Percentiles rank a stretch among this genome's conserved stretches.
Conservation (phyloP, 257 asterid species). For the Ballota nigra region DNA sequence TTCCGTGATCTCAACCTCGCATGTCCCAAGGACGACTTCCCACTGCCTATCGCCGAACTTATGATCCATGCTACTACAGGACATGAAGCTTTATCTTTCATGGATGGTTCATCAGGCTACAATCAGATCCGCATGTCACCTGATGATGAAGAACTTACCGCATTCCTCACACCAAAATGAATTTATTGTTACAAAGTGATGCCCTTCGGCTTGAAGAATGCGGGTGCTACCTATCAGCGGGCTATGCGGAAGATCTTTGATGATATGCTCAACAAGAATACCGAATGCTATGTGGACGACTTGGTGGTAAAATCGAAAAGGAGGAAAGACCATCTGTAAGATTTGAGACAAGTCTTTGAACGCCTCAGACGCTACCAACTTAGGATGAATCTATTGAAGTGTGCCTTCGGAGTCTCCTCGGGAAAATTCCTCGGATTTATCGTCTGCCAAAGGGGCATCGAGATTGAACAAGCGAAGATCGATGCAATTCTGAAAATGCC, state of each 20-base stretch:
- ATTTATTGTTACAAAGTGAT: neutral
- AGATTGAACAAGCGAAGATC: neutral
- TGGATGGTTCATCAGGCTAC: no score
- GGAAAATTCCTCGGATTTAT: neutral
- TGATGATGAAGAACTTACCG: no score
- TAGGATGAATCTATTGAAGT: neutral
- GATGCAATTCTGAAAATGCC: neutral
- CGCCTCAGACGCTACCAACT: neutral
- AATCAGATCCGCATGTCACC: no score
- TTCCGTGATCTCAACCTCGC: neutral
- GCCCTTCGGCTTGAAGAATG: neutral
- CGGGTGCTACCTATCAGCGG: neutral
- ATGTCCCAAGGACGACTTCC: neutral
- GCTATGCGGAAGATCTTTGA: neutral
- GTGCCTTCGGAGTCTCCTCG: neutral
- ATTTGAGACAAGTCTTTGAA: neutral
- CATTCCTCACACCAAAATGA: no score
- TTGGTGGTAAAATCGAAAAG: neutral
- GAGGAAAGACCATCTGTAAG: neutral
- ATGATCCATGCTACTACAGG: neutral
- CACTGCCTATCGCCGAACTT: neutral
- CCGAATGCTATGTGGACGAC: neutral
- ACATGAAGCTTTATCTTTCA: neutral
- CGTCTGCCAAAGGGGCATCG: no score
- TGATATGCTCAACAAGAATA: neutral